A percentile compares a stretch with the other conserved stretches of the same genome.
These are phyloP conservation scores for Globisporangium splendens DNA, from an alignment of 352 stramenopile species.

Conservation along the genomic window DNA sequence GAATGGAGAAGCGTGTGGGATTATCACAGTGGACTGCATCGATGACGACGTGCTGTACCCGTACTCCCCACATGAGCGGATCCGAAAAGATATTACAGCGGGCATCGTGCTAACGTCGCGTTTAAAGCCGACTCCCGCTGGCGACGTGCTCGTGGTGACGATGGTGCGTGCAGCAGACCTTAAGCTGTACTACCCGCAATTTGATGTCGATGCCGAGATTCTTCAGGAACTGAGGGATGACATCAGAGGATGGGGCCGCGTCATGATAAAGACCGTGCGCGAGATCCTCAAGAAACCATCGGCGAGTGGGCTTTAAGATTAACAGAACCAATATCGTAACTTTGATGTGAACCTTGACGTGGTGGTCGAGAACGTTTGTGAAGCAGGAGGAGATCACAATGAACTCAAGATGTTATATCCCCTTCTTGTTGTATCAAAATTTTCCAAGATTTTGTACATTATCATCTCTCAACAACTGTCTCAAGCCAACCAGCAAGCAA, in stretches of 20 bases:
- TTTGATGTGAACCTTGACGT: no score
- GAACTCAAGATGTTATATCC: no score
- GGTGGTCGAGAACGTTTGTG: no score
- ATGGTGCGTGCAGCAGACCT: conserved; percentile 24
- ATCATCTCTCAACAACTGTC: no score
- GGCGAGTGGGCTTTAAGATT: no score
- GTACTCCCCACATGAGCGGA: conserved; percentile 21
- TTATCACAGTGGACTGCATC: conserved; percentile 23
- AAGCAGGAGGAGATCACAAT: no score
- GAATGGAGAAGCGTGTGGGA: conserved; percentile 11
- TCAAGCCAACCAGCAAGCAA: no score
- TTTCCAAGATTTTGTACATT: no score
- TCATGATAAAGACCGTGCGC: conserved; percentile 30
- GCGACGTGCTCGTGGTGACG: conserved; percentile 25
- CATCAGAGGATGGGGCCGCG: conserved; percentile 23
- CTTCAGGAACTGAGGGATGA: conserved; percentile 20
- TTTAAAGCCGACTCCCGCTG: conserved; percentile 4
- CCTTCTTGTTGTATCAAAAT: no score
- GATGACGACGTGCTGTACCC: conserved; percentile 33
- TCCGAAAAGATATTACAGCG: conserved; percentile 29
- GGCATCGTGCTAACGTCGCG: conserved; percentile 14
- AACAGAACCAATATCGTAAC: no score
- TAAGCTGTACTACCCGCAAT: conserved; percentile 19
- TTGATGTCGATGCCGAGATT: conserved; percentile 11
- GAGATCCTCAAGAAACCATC: conserved; percentile 1